Percentiles rank a stretch among this genome's conserved stretches.
Evolutionary conservation across 2,329 filamentous ascomycete species (phyloP).

Genomic region (Exophiala aquamarina): DNA sequence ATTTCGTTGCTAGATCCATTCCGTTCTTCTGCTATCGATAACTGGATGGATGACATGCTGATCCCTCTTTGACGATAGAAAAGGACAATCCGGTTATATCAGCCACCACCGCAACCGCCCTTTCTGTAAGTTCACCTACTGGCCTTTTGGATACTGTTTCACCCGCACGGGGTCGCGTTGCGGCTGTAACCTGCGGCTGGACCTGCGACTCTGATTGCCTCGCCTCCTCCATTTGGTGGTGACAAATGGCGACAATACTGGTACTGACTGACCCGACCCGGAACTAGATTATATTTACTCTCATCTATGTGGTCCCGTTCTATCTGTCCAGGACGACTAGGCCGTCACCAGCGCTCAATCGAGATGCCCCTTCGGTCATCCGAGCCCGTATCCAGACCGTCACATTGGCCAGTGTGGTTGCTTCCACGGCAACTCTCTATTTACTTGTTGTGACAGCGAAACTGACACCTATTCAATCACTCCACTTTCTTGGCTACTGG

Average conservation of each 20-base stretch:
- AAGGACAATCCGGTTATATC: slow-evolving; percentile 37
- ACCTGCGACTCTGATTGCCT: background rate
- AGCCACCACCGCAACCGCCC: slow-evolving; percentile 35
- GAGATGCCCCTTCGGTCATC: slow-evolving; percentile 89
- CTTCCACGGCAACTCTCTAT: slow-evolving; percentile 65
- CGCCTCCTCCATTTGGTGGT: too few species aligned
- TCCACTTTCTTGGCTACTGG: slow-evolving; percentile 78
- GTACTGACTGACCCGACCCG: background rate
- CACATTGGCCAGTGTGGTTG: slow-evolving; percentile 69
- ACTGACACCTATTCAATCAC: slow-evolving; percentile 52
- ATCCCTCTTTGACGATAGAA: slow-evolving; percentile 29
- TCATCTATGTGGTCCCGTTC: slow-evolving; percentile 86
- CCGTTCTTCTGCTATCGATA: slow-evolving; percentile 15
- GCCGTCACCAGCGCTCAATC: slow-evolving; percentile 73
- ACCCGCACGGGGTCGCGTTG: too few species aligned
- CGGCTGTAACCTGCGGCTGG: too few species aligned
- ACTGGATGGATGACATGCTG: slow-evolving; percentile 10
- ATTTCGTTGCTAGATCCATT: background rate
- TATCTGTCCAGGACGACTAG: slow-evolving; percentile 79
- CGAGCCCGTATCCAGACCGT: slow-evolving; percentile 80
- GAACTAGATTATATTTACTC: slow-evolving; percentile 69
- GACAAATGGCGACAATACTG: too few species aligned
- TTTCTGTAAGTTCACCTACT: slow-evolving; percentile 37
- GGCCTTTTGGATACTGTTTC: background rate
- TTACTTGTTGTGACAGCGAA: slow-evolving; percentile 60